Percentiles rank a stretch among this genome's conserved stretches.
These are phyloP conservation scores for Echites panduratus DNA, from an alignment of 257 asterid genomes.

Conservation along the genomic window DNA sequence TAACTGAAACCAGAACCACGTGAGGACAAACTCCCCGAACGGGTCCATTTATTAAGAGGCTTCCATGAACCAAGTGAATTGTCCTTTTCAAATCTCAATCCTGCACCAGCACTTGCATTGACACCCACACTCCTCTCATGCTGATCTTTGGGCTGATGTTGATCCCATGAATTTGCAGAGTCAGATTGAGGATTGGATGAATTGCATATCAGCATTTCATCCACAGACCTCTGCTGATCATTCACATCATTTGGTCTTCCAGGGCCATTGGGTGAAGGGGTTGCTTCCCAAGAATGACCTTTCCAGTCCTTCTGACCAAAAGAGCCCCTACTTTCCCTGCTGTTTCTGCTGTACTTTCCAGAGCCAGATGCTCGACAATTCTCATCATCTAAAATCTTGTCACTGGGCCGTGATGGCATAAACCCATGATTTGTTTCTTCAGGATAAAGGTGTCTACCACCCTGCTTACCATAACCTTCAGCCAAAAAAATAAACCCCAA, in stretches of 20 bases:
- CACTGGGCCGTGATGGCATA: conserved; percentile 60
- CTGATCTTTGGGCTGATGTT: conserved; percentile 45
- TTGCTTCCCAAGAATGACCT: conserved; percentile 52
- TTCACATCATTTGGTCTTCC: conserved; percentile 45
- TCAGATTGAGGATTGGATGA: conserved; percentile 25
- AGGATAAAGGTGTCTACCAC: conserved; percentile 67
- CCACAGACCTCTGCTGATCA: conserved; percentile 51
- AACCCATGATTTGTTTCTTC: conserved; percentile 68
- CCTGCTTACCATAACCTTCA: conserved; percentile 99
- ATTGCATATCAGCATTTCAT: conserved; percentile 34
- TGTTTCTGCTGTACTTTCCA: conserved; percentile 54
- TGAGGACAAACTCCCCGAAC: conserved; percentile 38
- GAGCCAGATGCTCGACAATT: conserved; percentile 45
- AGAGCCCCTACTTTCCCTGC: conserved; percentile 63
- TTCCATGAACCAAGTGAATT: conserved; percentile 47
- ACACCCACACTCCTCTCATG: conserved; percentile 34
- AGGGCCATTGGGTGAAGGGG: conserved; percentile 51
- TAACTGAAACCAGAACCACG: conserved; percentile 39
- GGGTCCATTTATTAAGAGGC: conserved; percentile 33
- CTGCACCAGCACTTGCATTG: conserved; percentile 27
- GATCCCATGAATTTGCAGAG: conserved; percentile 31
- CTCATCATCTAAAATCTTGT: conserved; percentile 65
- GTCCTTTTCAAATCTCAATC: conserved; percentile 53
- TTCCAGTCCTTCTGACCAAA: conserved; percentile 69
- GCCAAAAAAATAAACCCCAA: conserved; percentile 35